A percentile compares a stretch with the other conserved stretches of the same genome.
Evolutionary conservation across 352 stramenopile genomes (phyloP).

Genomic region (Elongisporangium undulatum): DNA sequence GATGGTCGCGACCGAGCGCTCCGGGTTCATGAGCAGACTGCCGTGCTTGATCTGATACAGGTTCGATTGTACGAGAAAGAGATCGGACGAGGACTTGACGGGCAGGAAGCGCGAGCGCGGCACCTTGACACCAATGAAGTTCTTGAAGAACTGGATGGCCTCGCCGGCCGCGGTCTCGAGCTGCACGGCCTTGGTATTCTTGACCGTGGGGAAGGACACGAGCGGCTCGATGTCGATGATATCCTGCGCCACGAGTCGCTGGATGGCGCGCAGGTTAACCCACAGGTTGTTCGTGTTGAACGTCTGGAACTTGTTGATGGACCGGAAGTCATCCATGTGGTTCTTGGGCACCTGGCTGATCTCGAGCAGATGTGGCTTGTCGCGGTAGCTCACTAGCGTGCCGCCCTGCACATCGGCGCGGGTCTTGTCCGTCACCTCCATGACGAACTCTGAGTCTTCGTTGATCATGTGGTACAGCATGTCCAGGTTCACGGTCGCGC

Average conservation of each 20-base stretch:
- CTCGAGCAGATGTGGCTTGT: constrained; percentile 96
- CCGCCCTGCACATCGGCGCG: constrained; percentile 90
- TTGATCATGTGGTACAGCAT: constrained; percentile 99
- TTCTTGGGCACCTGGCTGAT: constrained; percentile 95
- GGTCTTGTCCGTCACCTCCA: constrained; percentile 97
- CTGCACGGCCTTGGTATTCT: constrained; percentile 93
- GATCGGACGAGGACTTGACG: constrained; percentile 99
- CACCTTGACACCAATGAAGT: constrained; percentile 95
- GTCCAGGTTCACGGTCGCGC: constrained; percentile 95
- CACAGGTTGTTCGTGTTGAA: constrained; percentile 99
- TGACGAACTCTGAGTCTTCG: constrained; percentile 96
- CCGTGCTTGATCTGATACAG: constrained; percentile 93
- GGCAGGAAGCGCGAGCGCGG: constrained; percentile 96
- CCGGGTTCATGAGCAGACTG: constrained; percentile 85
- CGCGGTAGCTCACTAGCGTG: constrained; percentile 88
- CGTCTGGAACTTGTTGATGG: constrained; percentile 95
- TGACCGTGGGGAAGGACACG: constrained; percentile 92
- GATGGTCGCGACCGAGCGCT: constrained; percentile 75
- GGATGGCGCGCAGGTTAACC: constrained; percentile 97
- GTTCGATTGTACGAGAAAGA: constrained; percentile 94
- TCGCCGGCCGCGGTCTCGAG: constrained; percentile 97
- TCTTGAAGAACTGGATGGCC: constrained; percentile 98
- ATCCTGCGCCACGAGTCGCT: constrained; percentile 93
- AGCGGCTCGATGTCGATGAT: constrained; percentile 98
- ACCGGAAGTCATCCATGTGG: constrained; percentile 93